phyloP scores from a whole-genome alignment of 2,329 filamentous ascomycete genomes.

The Ceratocystis diversiconidia region DNA sequence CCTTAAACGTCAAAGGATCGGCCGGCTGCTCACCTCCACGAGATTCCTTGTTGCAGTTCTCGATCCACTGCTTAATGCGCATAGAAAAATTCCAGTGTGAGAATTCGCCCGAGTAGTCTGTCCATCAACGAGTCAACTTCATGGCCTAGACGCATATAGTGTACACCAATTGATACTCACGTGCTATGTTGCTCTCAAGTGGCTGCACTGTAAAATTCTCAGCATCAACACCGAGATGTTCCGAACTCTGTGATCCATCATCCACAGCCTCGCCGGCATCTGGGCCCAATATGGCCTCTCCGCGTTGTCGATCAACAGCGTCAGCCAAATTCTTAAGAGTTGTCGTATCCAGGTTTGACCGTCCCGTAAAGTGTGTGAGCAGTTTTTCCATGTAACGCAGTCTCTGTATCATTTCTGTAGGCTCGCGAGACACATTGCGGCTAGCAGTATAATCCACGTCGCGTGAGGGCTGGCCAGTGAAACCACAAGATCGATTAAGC shows the following conservation, averaged over 20 bases:
- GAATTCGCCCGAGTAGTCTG: constrained; percentile 39
- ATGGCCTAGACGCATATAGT: neutral
- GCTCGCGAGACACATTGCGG: constrained; percentile 14
- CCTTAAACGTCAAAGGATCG: constrained; percentile 24
- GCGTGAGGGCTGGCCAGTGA: constrained; percentile 25
- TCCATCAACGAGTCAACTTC: neutral
- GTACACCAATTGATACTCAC: constrained; percentile 23
- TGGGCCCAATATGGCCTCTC: constrained; percentile 7
- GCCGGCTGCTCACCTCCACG: constrained; percentile 13
- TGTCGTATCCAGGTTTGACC: constrained; percentile 29
- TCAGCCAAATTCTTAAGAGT: constrained; percentile 31
- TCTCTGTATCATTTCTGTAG: constrained; percentile 19
- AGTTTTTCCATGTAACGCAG: constrained; percentile 32
- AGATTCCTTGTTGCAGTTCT: constrained; percentile 24
- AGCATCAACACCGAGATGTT: constrained; percentile 25
- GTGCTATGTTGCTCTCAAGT: constrained; percentile 29
- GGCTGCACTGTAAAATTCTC: constrained; percentile 31
- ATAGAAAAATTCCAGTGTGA: constrained; percentile 41
- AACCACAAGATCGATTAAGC: constrained; percentile 37
- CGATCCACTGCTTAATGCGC: constrained; percentile 36
- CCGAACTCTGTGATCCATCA: constrained; percentile 18
- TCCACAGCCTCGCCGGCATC: neutral
- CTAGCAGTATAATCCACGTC: constrained; percentile 1
- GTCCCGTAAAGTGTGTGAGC: constrained; percentile 34
- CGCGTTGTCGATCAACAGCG: constrained; percentile 27